Evolutionary conservation across 176 grass and related monocot genomes (phyloP).

Genomic region (Puccinellia tenuiflora): DNA sequence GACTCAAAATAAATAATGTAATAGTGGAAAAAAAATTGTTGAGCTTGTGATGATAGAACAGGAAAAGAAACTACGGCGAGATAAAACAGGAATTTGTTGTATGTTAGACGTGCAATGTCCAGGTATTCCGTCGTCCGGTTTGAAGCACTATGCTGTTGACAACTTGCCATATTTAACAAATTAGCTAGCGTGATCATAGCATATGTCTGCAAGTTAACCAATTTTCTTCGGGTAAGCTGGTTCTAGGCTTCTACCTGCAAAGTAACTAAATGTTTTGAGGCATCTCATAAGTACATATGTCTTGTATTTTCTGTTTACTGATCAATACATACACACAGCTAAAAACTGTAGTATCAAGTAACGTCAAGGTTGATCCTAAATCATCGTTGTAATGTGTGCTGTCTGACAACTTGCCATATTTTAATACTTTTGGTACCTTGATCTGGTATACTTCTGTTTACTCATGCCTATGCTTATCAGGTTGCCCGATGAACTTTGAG

Average conservation of each 20-base stretch:
- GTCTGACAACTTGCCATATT: neutral
- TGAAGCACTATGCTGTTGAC: neutral
- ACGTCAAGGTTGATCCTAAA: neutral
- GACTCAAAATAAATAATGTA: neutral
- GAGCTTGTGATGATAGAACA: neutral
- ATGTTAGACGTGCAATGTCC: neutral
- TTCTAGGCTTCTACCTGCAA: neutral
- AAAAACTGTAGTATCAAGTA: neutral
- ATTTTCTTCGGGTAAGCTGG: neutral
- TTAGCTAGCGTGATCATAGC: neutral
- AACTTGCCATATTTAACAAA: neutral
- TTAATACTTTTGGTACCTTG: neutral
- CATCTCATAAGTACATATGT: neutral
- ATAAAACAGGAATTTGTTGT: neutral
- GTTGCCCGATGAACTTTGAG: constrained; percentile 58
- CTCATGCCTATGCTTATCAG: constrained; percentile 27
- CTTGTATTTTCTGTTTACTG: neutral
- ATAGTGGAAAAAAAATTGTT: neutral
- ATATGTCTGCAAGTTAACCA: neutral
- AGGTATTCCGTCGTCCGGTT: neutral
- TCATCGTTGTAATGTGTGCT: neutral
- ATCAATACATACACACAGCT: constrained; percentile 4
- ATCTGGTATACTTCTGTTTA: constrained; percentile 7
- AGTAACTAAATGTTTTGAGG: neutral
- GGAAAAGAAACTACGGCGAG: neutral